Evolutionary conservation across 768 basidiomycete species (phyloP), one percentile per base, ranked within the genome.

Genomic region (Lactifluus subvellereus): DNA sequence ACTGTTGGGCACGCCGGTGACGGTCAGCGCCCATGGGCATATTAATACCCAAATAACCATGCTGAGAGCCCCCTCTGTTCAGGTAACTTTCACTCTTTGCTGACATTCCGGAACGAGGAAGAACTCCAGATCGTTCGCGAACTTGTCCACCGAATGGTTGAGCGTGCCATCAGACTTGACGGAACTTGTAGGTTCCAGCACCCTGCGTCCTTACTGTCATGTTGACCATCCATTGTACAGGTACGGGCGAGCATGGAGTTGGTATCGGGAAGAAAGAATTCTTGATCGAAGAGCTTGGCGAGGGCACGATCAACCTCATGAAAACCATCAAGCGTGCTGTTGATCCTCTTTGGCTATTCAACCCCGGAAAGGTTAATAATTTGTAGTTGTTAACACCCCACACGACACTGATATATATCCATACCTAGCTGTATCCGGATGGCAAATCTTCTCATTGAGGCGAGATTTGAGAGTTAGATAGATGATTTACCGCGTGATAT

Each of bases 241-340:
- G 87, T 67, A 90, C 88, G 4, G 90, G 91, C 9, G 91, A 94
- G 72, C 92, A 94, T 72, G 92, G 92, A 0, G 87, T 94, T 14
- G 92, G 93, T 1, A 74, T 94, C 7, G 92, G 92, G 10, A 94
- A 94, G 77, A 88, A 84, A 68, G 83, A 88, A 69, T 96, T 91
- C 72, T 81, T 98, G 2, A 72, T 76, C 18, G 80, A 86, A n/a
- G 95, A 98, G 72, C 81, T 98, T 0, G 95, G 95, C 0, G 77
- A 77, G 51, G 86, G 84, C 4, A 95, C 94, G 0, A 86, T 97
- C 11, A 82, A 84, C 52, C 76, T 96, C 10, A 94, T 97, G 93
- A 85, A 84, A 76, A 82, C 80, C n/a, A 80, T 97, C 69, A 98
- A 96, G 74, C 74, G 75, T 45, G 80, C 86, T 2, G 76, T 94